A percentile compares a stretch with the other conserved stretches of the same genome.
Evolutionary conservation across 352 stramenopile species (phyloP).

Genomic region (Globisporangium camurandrum): DNA sequence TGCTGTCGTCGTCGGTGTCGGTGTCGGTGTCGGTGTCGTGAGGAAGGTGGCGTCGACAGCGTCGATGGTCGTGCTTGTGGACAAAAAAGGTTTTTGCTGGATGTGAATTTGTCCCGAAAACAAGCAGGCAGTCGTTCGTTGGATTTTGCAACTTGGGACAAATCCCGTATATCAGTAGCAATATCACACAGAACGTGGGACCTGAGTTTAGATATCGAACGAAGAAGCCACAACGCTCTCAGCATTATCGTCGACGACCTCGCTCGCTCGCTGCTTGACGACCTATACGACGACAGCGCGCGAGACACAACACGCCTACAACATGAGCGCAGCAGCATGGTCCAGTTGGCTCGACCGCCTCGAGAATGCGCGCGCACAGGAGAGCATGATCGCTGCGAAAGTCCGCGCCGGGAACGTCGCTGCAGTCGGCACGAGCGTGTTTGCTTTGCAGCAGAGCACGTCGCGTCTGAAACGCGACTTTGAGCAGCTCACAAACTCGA

Average conservation of each 20-base stretch:
- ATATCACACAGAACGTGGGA: background rate
- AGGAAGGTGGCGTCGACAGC: too few species aligned
- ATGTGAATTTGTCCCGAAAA: too few species aligned
- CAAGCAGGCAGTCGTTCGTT: background rate
- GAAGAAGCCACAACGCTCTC: background rate
- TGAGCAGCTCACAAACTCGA: conserved; percentile 59
- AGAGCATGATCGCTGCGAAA: conserved; percentile 55
- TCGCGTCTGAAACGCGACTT: conserved; percentile 76
- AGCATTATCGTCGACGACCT: background rate
- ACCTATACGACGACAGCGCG: background rate
- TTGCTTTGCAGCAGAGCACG: conserved; percentile 79
- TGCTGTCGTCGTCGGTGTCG: background rate
- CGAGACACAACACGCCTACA: background rate
- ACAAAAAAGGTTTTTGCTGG: too few species aligned
- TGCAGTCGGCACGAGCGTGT: conserved; percentile 70
- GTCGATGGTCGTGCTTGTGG: too few species aligned
- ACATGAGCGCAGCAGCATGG: conserved; percentile 68
- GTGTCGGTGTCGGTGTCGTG: too few species aligned
- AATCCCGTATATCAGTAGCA: too few species aligned
- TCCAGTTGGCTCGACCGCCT: conserved; percentile 75
- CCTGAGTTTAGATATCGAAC: conserved; percentile 4
- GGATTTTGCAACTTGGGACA: too few species aligned
- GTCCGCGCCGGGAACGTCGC: conserved; percentile 56
- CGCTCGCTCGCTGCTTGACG: too few species aligned
- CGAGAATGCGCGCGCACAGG: conserved; percentile 62